Evolutionary conservation across 2,329 filamentous ascomycete species (phyloP), one percentile per base, ranked within the genome.

Genomic region (Cercospora brassicicola): DNA sequence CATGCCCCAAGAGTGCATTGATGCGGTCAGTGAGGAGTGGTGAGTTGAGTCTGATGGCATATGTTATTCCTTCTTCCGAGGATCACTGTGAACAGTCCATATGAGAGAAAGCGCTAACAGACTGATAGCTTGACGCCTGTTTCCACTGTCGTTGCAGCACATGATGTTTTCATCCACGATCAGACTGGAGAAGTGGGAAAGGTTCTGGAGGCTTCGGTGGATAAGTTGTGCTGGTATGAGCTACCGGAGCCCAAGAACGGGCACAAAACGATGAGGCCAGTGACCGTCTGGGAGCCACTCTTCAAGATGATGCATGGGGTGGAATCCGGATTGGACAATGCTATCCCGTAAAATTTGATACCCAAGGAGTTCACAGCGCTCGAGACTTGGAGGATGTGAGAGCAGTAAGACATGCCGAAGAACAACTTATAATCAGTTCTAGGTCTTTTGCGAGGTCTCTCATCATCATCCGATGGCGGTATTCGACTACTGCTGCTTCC

Each of bases 231-330:
- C 57, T 78, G 77, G 71, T 77, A 81, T 55, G 73, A 76, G 4
- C 67, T 76, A 51, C 78, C 81, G 9, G 76, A 78, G 53, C 76
- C 78, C 23, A 77, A 77, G 15, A 84, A 85, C 69, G 83, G 83
- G 0, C 71, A 62, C 13, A 74, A 80, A 13, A 83, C 82, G 2
- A 77, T 78, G 71, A 76, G 82, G n/a, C 79, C 81, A 0, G 77
- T 80, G 2, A 82, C 81, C 0, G 82, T 85, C 1, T 85, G 82
- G 81, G 83, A 85, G 59, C 82, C 83, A 11, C 72, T 84, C 20
- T 84, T 84, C 71, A 78, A 79, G 65, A 78, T 79, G 69, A 75
- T 82, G 65, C 82, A 85, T 71, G 79, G 80, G 9, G 82, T 84
- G 67, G 68, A 72, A 11, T 83, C 81, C 8, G 75, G 72, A 0